phyloP scores from a whole-genome alignment of 208 protist species.

The Leishmania braziliensis region DNA sequence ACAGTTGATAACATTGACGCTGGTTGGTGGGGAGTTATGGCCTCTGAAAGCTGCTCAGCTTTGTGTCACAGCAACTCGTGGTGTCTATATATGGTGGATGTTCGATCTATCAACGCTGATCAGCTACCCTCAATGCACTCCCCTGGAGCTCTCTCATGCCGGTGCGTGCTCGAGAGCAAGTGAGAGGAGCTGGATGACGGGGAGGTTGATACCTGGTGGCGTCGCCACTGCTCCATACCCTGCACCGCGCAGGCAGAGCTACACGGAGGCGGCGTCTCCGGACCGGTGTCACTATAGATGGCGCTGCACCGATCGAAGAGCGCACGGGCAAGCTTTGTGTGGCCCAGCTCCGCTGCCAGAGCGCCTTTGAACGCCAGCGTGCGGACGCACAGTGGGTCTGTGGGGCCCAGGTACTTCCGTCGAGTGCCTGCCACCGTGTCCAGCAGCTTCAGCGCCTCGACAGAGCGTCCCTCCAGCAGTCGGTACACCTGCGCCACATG shows the following conservation, averaged over 20 bases:
- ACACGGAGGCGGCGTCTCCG: not conserved
- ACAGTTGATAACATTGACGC: not conserved
- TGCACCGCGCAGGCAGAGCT: not conserved
- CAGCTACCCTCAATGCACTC: not conserved
- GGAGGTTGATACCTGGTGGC: not conserved
- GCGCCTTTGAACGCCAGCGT: conserved; percentile 35
- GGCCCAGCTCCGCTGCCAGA: conserved; percentile 42
- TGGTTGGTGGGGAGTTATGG: not conserved
- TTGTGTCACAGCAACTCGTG: not conserved
- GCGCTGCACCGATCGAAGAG: conserved; percentile 11
- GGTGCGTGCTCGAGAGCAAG: not conserved
- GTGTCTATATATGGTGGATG: not conserved
- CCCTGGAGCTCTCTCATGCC: not conserved
- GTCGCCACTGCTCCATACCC: conserved; percentile 1
- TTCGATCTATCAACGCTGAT: not conserved
- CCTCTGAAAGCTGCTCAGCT: not conserved
- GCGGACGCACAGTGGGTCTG: conserved; percentile 42
- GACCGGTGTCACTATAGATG: not conserved
- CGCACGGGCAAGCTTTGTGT: conserved; percentile 17
- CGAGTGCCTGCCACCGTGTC: conserved; percentile 45
- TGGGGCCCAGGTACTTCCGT: conserved; percentile 39
- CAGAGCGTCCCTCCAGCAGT: conserved; percentile 5
- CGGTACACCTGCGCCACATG: conserved; percentile 69
- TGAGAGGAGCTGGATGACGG: not conserved
- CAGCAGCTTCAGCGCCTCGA: conserved; percentile 50